These are phyloP conservation scores for Penicillium sp. DNA, from an alignment of 2,329 filamentous ascomycete genomes.

Conservation along the genomic window DNA sequence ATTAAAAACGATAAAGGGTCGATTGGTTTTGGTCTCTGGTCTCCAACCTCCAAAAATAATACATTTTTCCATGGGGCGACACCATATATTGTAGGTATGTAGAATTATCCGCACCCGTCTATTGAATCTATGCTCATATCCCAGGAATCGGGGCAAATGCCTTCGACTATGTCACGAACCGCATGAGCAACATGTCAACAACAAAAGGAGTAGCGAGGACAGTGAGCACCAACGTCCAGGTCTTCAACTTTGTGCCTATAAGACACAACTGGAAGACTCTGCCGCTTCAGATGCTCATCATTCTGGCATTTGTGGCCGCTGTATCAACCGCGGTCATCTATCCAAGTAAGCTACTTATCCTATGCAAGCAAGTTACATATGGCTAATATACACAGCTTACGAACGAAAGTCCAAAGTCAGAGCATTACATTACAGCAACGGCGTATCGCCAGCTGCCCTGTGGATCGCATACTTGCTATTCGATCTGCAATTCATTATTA, in stretches of 20 bases:
- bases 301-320: slow-evolving; percentile 3
- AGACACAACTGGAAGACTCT: slow-evolving; percentile 4
- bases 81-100: background rate
- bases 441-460: slow-evolving; percentile 73
- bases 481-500: slow-evolving; percentile 67
- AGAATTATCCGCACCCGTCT: background rate
- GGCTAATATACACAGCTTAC: background rate
- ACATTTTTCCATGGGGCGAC: background rate
- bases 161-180: slow-evolving; percentile 1
- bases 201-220: background rate
- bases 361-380: background rate
- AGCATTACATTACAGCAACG: slow-evolving; percentile 86
- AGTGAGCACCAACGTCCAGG: background rate
- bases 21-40: slow-evolving; percentile 1
- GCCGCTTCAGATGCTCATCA: slow-evolving; percentile 1
- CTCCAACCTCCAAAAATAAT: background rate
- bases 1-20: background rate
- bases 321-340: slow-evolving; percentile 4
- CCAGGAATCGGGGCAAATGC: background rate
- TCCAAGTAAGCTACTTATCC: background rate
- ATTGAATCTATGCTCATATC: background rate
- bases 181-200: slow-evolving; percentile 6
- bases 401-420: slow-evolving; percentile 58
- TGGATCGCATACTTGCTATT: slow-evolving; percentile 82
- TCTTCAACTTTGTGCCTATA: background rate